Conservation (phyloP, 208 protist genomes). For the Acanthamoeba sp. region DNA sequence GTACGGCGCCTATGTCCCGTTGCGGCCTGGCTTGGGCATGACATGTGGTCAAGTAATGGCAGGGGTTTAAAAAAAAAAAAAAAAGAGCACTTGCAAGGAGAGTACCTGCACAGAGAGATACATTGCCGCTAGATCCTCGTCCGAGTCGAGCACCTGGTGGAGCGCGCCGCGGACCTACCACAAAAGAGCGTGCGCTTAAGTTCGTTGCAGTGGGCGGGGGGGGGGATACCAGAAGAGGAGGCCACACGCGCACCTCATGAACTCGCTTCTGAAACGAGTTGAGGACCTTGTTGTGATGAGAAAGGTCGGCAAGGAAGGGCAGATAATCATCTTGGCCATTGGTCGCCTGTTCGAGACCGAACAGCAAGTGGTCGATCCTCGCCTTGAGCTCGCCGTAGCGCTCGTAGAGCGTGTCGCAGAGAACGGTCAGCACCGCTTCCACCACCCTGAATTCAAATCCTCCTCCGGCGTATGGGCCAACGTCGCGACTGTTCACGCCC, state of each 20-base stretch:
- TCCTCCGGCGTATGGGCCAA: neutral
- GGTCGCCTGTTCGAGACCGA: neutral
- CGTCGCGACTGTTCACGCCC: neutral
- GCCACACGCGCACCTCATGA: slow-evolving; percentile 14
- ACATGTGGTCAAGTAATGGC: neutral
- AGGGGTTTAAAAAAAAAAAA: neutral
- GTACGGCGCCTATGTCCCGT: slow-evolving; percentile 23
- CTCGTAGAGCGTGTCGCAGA: slow-evolving; percentile 56
- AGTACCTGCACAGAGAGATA: slow-evolving; percentile 57
- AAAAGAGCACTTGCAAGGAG: too few relatives aligned
- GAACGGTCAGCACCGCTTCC: slow-evolving; percentile 16
- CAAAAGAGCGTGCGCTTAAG: too few relatives aligned
- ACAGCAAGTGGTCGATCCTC: slow-evolving; percentile 1
- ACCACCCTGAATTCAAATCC: slow-evolving; percentile 47
- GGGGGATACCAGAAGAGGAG: too few relatives aligned
- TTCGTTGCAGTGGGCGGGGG: too few relatives aligned
- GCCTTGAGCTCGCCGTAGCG: slow-evolving; percentile 43
- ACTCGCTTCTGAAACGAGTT: slow-evolving; percentile 59
- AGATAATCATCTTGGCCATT: neutral
- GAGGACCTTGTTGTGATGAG: slow-evolving; percentile 31
- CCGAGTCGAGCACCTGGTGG: slow-evolving; percentile 43
- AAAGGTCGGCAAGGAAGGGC: slow-evolving; percentile 12
- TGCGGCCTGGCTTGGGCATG: neutral
- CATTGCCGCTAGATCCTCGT: slow-evolving; percentile 55
- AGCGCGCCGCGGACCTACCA: slow-evolving; percentile 9